phyloP scores from a whole-genome alignment of 441 rosid species.

The Pelargonium cotyledonis region DNA sequence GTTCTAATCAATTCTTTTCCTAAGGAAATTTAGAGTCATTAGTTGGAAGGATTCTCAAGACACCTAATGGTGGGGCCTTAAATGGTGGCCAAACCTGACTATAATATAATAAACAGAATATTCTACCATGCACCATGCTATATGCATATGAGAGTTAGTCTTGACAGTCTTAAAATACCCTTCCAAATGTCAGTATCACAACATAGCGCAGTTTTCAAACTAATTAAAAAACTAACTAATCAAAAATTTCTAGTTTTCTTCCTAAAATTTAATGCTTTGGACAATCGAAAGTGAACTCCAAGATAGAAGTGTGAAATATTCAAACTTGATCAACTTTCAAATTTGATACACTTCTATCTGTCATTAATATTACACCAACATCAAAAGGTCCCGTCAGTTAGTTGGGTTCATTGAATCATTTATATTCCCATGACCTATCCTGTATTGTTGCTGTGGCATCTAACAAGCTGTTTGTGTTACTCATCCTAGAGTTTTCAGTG shows the following conservation, averaged over 20 bases:
- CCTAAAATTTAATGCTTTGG: slow-evolving; percentile 16
- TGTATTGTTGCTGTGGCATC: too few species aligned
- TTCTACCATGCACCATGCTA: slow-evolving; percentile 18
- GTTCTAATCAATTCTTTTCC: slow-evolving; percentile 5
- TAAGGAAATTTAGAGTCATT: neutral
- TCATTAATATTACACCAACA: neutral
- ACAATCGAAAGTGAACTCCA: slow-evolving; percentile 24
- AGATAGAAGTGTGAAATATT: neutral
- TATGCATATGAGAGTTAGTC: slow-evolving; percentile 8
- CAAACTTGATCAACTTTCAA: neutral
- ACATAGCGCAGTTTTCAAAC: slow-evolving; percentile 1
- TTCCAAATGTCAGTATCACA: slow-evolving; percentile 13
- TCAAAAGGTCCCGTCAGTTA: neutral
- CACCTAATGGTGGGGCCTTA: slow-evolving; percentile 23
- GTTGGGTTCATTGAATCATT: slow-evolving; percentile 3
- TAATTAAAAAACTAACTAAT: slow-evolving; percentile 8
- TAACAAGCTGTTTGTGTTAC: neutral
- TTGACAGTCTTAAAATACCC: slow-evolving; percentile 9
- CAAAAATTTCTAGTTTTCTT: neutral
- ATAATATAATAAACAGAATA: slow-evolving; percentile 16
- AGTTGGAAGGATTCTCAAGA: slow-evolving; percentile 12
- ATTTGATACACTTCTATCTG: too few species aligned
- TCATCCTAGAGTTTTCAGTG: neutral
- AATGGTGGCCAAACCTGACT: slow-evolving; percentile 19
- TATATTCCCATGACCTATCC: too few species aligned